Base-by-base conservation (phyloP, 2,329 filamentous ascomycete genomes). In the Ustulina deusta region DNA sequence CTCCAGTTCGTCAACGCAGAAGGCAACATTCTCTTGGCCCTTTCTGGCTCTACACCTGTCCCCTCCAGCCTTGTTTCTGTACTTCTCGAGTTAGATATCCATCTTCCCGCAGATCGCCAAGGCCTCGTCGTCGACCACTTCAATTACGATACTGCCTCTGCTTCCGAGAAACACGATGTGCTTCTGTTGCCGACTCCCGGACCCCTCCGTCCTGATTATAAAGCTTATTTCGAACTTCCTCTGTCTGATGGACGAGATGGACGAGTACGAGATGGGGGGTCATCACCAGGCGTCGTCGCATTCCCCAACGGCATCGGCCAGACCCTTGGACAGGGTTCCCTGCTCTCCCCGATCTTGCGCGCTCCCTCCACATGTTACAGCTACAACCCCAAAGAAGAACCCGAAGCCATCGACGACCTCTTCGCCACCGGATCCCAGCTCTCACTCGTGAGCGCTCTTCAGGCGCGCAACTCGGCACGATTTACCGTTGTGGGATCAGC, bases 41-140 rank as follows among this genome's bases (percentile, higher is more conserved):
- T 97, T 70, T 94, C 94, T 38, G 90, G 92, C 72, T 87, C 88
- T 64, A 83, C 87, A 56, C 81, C 91, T 17, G 90, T 91, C 2
- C 90, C 95, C 15, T 89, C 88, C 62, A 89, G 92, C 55, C 83
- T 97, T 74, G 89, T 90, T 72, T 91, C 91, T 48, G 86, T 97
- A 64, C 91, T 98, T 59, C 84, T 92, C 75, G 94, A 98, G 81
- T 86, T 97, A 79, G 95, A 97, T 78, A 92, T 99, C 76, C 85
- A 90, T 73, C 88, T 97, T n/a, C 93, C 96, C 44, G 82, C 89
- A 40, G 95, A 97, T 81, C 93, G 94, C 76, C 93, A 91, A 63
- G 90, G 93, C 65, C 84, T 95, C 65, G 91, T 97, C 6, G 91
- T 98, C 69, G 96, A 98, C 81, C 96, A 99, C 84, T 97, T 98